A percentile compares a stretch with the other conserved stretches of the same genome.
Conservation (phyloP, 352 stramenopile species). For the Globisporangium viniferum region DNA sequence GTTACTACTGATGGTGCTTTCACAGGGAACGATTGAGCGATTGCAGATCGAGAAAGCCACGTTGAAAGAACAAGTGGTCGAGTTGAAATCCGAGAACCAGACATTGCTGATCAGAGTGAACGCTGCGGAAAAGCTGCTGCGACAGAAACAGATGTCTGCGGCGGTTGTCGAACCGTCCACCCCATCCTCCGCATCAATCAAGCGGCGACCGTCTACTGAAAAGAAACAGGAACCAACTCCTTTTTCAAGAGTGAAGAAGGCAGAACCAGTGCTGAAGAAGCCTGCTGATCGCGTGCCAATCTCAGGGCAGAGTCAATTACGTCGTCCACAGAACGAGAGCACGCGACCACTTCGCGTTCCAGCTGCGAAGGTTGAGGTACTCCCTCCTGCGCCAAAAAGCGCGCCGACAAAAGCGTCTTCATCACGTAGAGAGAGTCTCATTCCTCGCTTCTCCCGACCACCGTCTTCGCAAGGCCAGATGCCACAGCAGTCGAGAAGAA, state of each 20-base stretch:
- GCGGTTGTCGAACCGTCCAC: not conserved
- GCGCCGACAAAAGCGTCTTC: conserved; percentile 2
- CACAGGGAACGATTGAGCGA: conserved; percentile 26
- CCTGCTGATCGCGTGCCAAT: conserved; percentile 4
- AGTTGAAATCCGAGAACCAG: conserved; percentile 27
- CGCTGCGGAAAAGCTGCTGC: conserved; percentile 10
- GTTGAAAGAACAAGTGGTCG: conserved; percentile 25
- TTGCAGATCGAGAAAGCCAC: conserved; percentile 27
- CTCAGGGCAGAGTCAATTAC: conserved; percentile 3
- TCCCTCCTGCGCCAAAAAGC: conserved; percentile 5
- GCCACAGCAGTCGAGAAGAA: not conserved
- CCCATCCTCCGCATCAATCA: not conserved
- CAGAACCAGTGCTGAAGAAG: not conserved
- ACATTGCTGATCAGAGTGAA: conserved; percentile 2
- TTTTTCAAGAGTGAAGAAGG: conserved; percentile 4
- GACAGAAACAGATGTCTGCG: not conserved
- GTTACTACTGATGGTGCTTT: not conserved
- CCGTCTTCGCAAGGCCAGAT: not conserved
- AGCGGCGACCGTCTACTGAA: conserved; percentile 1
- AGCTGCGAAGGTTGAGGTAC: not conserved
- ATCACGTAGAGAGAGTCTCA: conserved; percentile 17
- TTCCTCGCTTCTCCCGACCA: conserved; percentile 10
- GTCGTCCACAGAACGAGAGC: not conserved
- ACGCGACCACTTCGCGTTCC: conserved; percentile 6
- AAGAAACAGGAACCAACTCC: not conserved